Base-by-base conservation (phyloP, 2,329 filamentous ascomycete genomes). In the Parascedosporium putredinis region DNA sequence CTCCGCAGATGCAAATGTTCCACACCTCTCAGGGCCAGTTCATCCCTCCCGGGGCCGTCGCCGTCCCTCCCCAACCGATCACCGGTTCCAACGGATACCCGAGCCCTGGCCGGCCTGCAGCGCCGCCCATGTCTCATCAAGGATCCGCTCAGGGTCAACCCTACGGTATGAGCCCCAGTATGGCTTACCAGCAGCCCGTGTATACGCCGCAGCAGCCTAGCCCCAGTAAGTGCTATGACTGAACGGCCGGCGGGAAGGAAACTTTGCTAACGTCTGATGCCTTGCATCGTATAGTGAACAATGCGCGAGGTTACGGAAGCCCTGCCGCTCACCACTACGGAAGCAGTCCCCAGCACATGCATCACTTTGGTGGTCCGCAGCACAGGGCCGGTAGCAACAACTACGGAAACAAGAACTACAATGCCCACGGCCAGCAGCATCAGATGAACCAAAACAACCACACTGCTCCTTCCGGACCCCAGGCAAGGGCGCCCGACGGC, bases 61-160 rank as follows among this genome's bases (percentile, higher is more conserved):
- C 34, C 36, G 75, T 72, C 2, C 74, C 74, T 16, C 78, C 76
- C 24, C 78, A 80, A 56, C 66, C 70, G 7, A 75, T 81, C 50
- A 79, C 84, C 18, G 86, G 79, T 40, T 74, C 79, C 6, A 86
- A 83, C 57, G 88, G 88, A 14, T 95, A 87, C 60, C 86, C 88
- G n/a, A 96, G 91, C 62, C 91, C 91, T 1, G 83, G 88, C 51
- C 80, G 89, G 45, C 82, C 83, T 24, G 64, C 72, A 18, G 88
- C 93, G 10, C 84, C 88, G 2, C 88, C 94, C 83, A 97, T 97
- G 91, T 86, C 84, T 59, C 90, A 90, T 56, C 88, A 95, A 68
- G 88, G 88, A 50, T 96, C 90, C 24, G 91, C 96, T 60, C 90
- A 95, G 64, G 89, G 90, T 36, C 88, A 94, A 62, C 81, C 71